phyloP scores from a whole-genome alignment of 495 filamentous ascomycete genomes.

The Geoglossum glabrum region DNA sequence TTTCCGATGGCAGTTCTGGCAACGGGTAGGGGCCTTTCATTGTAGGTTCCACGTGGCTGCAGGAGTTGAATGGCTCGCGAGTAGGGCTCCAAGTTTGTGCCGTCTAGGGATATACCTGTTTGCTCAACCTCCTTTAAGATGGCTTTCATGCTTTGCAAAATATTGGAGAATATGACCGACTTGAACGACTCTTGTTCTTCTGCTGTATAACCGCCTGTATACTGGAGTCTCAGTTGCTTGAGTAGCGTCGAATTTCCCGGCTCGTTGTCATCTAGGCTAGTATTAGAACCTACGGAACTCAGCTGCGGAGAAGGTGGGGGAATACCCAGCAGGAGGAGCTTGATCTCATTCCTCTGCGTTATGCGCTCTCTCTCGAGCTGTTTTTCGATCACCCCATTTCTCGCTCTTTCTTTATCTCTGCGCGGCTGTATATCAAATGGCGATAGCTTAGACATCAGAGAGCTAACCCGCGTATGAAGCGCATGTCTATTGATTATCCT shows the following conservation, averaged over 20 bases:
- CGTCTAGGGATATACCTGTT: background rate
- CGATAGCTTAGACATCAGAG: background rate
- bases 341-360: conserved; percentile 24
- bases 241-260: background rate
- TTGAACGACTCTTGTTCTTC: background rate
- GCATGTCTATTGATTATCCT: background rate
- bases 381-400: conserved; percentile 26
- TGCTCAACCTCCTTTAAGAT: background rate
- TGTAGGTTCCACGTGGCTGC: background rate
- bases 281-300: background rate
- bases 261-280: background rate
- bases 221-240: background rate
- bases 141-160: background rate
- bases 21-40: background rate
- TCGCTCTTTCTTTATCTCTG: background rate
- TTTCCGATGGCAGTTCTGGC: background rate
- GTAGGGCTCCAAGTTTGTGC: background rate
- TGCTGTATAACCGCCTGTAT: background rate
- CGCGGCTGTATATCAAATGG: background rate
- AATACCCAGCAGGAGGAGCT: conserved; percentile 24
- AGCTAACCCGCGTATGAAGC: background rate
- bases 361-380: conserved; percentile 23
- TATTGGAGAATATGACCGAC: background rate
- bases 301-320: background rate
- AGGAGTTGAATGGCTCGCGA: background rate